Conservation (phyloP, 1,284 basidiomycete species). For the Sanghuangporus weigelae region DNA sequence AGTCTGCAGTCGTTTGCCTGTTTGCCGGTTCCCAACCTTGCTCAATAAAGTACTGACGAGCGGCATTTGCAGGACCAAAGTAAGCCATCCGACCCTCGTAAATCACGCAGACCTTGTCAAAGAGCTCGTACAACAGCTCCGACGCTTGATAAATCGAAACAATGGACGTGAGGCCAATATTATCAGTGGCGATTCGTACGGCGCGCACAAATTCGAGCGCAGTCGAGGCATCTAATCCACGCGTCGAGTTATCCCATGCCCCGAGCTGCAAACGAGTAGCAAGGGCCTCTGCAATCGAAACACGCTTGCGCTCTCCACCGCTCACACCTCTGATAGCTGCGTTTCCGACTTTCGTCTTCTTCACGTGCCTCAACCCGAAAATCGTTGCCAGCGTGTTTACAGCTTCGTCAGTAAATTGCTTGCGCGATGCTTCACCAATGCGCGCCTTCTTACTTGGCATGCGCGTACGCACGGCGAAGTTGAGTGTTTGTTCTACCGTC, state of each 20-base stretch:
- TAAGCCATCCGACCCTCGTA: slow-evolving; percentile 61
- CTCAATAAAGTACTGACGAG: slow-evolving; percentile 54
- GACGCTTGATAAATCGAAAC: slow-evolving; percentile 61
- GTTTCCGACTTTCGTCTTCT: slow-evolving; percentile 41
- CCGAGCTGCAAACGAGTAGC: slow-evolving; percentile 53
- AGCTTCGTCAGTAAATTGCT: slow-evolving; percentile 27
- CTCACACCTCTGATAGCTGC: slow-evolving; percentile 39
- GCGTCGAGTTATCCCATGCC: slow-evolving; percentile 64
- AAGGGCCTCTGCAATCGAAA: slow-evolving; percentile 70
- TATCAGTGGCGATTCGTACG: slow-evolving; percentile 50
- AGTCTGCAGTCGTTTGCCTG: slow-evolving; percentile 41
- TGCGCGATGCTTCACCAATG: slow-evolving; percentile 24
- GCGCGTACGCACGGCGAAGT: slow-evolving; percentile 25
- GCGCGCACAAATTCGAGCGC: slow-evolving; percentile 54
- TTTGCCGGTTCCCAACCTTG: slow-evolving; percentile 54
- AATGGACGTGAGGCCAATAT: slow-evolving; percentile 44
- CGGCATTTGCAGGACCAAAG: slow-evolving; percentile 49
- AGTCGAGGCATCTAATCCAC: slow-evolving; percentile 52
- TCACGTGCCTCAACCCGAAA: slow-evolving; percentile 38
- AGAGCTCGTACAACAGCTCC: slow-evolving; percentile 42
- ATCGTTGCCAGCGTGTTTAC: slow-evolving; percentile 35
- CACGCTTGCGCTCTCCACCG: slow-evolving; percentile 65
- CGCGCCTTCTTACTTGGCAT: slow-evolving; percentile 22
- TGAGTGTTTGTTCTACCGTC: slow-evolving; percentile 29
- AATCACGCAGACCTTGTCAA: slow-evolving; percentile 62